Base-by-base conservation (phyloP, 1,139 yeast species). In the Hansenula lynferdii region DNA sequence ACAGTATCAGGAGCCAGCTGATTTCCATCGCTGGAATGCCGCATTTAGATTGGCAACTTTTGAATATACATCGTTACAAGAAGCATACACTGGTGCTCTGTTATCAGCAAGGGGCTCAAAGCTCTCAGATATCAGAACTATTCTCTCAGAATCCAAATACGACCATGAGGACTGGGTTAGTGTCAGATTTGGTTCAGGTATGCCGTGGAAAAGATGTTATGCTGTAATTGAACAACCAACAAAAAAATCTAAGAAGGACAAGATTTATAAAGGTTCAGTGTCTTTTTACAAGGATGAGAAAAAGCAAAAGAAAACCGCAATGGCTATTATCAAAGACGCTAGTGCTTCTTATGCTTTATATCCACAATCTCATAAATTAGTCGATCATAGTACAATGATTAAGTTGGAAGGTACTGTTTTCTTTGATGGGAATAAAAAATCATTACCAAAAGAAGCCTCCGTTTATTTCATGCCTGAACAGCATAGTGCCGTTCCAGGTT, bases 181-280 rank as follows among this genome's bases (percentile, higher is more conserved):
- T 60, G 95, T 92, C 20, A 71, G 97, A 48, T 90, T 90, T 60
- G 97, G 97, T 14, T 77, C 94, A 15, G 98, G 98, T 26, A 87
- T 87, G 95, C 96, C 97, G 1, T 92, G 97, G 97, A 85, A 84
- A 56, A 73, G 95, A 46, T 90, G 96, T 57, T 92, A 76, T 68
- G 92, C 95, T 1, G 96, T 89, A n/a, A 76, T 90, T 41, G 87
- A 90, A 44, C 97, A 96, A 8, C 65, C 64, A 8, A 65, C 55
- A 62, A 79, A 60, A 60, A 66, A 56, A 55, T 44, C 53, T 4
- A 53, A 45, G 35, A 48, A 49, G 20, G 41, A 42, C 1, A 67
- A 60, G 53, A 64, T 72, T 47, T 53, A 64, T 25, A 69, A 80
- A 27, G 82, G 90, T 27, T 65, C 77, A 45, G 76, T 81, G 15